Percentiles rank a stretch among this genome's conserved stretches.
These are phyloP conservation scores for Cytospora piceicola DNA, from an alignment of 2,329 filamentous ascomycete genomes.

Conservation along the genomic window DNA sequence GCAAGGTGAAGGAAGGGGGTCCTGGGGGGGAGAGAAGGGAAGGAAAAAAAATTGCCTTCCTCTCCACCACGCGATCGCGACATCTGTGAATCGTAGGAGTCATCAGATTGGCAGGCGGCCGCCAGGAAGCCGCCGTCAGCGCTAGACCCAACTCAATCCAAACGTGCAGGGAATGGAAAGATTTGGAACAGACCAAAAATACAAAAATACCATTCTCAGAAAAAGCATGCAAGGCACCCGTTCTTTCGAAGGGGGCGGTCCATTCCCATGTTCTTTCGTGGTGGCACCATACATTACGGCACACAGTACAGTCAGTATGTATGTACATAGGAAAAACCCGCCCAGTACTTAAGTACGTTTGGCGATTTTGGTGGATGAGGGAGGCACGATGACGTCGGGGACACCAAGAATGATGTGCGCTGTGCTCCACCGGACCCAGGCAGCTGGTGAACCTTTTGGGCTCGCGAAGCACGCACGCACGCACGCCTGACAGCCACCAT, in stretches of 20 bases:
- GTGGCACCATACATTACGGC: background rate
- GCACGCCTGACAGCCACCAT: no score
- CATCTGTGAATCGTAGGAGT: background rate
- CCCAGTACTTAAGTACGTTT: background rate
- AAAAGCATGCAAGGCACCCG: background rate
- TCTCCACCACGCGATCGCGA: background rate
- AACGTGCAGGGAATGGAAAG: background rate
- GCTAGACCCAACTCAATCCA: background rate
- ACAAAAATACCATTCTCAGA: no score
- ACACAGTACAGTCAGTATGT: no score
- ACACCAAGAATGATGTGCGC: background rate
- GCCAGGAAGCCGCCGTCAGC: conserved; percentile 1
- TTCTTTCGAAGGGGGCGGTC: background rate
- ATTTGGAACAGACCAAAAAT: no score
- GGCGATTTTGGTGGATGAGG: background rate
- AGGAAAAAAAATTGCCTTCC: background rate
- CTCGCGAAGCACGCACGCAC: no score
- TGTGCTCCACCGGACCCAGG: conserved; percentile 12
- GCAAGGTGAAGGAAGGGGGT: background rate
- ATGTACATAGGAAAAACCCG: no score
- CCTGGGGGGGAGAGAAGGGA: background rate
- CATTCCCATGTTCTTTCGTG: background rate
- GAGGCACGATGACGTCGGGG: conserved; percentile 2
- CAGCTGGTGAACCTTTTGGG: conserved; percentile 12
- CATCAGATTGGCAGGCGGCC: conserved; percentile 20